These are phyloP conservation scores for Cryphonectria japonica DNA, from an alignment of 2,329 filamentous ascomycete genomes.

Conservation along the genomic window DNA sequence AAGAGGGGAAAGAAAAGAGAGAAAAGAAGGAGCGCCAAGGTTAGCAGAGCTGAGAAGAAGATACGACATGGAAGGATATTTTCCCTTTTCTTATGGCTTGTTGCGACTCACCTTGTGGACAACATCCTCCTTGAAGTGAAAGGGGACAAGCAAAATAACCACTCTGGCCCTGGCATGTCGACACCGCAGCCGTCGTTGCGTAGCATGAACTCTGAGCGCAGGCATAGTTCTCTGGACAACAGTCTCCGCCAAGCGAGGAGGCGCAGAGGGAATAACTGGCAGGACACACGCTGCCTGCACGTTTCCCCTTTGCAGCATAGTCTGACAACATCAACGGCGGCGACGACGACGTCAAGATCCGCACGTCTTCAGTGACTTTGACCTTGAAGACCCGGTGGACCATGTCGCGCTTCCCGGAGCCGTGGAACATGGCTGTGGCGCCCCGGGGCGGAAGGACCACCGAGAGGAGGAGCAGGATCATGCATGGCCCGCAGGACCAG, in stretches of 20 bases:
- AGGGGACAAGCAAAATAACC: slow-evolving; percentile 48
- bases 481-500: slow-evolving; percentile 36
- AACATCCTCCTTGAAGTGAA: slow-evolving; percentile 42
- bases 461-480: slow-evolving; percentile 32
- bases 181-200: slow-evolving; percentile 49
- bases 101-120: slow-evolving; percentile 34
- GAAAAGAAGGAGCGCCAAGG: background rate
- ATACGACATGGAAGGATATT: background rate
- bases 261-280: slow-evolving; percentile 40
- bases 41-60: background rate
- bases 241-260: slow-evolving; percentile 47
- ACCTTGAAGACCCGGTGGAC: slow-evolving; percentile 36
- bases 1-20: slow-evolving; percentile 37
- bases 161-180: slow-evolving; percentile 40
- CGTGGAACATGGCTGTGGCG: slow-evolving; percentile 34
- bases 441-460: slow-evolving; percentile 32
- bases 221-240: slow-evolving; percentile 52
- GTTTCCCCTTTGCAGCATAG: slow-evolving; percentile 20
- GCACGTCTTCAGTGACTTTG: slow-evolving; percentile 29
- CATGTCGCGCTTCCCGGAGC: slow-evolving; percentile 32
- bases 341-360: slow-evolving; percentile 2
- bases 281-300: slow-evolving; percentile 30
- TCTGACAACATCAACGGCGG: background rate
- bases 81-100: too few species aligned
- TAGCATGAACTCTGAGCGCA: slow-evolving; percentile 54